Evolutionary conservation across 805 yeast species (phyloP).

Genomic region (Ogataea dorogensis): DNA sequence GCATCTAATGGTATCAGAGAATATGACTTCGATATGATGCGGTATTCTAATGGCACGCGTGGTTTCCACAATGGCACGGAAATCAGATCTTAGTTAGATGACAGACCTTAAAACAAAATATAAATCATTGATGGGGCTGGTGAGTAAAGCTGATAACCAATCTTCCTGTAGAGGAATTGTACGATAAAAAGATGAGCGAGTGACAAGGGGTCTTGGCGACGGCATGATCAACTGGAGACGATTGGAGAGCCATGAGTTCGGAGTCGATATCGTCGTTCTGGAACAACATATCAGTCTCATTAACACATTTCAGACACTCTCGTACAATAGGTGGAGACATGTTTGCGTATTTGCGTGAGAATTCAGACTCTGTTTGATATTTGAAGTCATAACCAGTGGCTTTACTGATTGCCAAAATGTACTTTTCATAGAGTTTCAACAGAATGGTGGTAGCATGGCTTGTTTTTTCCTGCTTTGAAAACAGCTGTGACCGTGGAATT

Average conservation of each 20-base stretch:
- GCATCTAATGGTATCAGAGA: slow-evolving; percentile 34
- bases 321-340: slow-evolving; percentile 19
- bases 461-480: too few species aligned
- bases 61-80: neutral
- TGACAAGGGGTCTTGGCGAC: slow-evolving; percentile 20
- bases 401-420: slow-evolving; percentile 30
- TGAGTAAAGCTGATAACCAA: slow-evolving; percentile 32
- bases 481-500: slow-evolving; percentile 20
- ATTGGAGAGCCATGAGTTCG: slow-evolving; percentile 25
- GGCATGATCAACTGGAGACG: slow-evolving; percentile 17
- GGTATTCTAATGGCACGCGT: slow-evolving; percentile 1
- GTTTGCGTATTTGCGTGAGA: slow-evolving; percentile 14
- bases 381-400: slow-evolving; percentile 32
- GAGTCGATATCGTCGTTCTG: slow-evolving; percentile 25
- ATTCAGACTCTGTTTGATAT: slow-evolving; percentile 18
- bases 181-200: slow-evolving; percentile 29
- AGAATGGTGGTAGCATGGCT: slow-evolving; percentile 22
- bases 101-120: slow-evolving; percentile 1
- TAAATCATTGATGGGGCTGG: slow-evolving; percentile 23
- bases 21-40: slow-evolving; percentile 12
- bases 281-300: slow-evolving; percentile 20
- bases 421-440: slow-evolving; percentile 29
- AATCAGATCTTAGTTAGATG: slow-evolving; percentile 4
- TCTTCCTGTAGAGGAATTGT: slow-evolving; percentile 27
- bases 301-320: slow-evolving; percentile 22